phyloP scores from a whole-genome alignment of 441 rosid genomes.

The Flueggea neowawraea region DNA sequence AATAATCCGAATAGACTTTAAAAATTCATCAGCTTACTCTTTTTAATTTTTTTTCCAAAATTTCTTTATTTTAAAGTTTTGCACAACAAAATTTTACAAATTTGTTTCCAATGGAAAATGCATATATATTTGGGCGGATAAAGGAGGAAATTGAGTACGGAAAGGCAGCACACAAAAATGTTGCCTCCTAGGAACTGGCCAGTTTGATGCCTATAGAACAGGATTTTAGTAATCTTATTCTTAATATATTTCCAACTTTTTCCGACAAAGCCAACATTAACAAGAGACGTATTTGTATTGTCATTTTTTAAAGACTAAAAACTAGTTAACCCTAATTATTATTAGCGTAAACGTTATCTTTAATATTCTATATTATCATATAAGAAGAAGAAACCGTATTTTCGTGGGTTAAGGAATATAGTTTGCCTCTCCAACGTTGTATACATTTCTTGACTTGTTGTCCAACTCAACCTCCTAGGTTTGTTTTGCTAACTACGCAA shows the following conservation, averaged over 20 bases:
- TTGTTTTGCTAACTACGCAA: background rate
- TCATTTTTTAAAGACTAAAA: background rate
- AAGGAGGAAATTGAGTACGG: background rate
- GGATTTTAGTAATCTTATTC: background rate
- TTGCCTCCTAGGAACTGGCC: slow-evolving; percentile 5
- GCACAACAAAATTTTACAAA: too few relatives aligned
- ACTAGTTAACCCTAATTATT: background rate
- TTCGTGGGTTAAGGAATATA: too few relatives aligned
- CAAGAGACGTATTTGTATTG: background rate
- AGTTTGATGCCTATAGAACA: slow-evolving; percentile 4
- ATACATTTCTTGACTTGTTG: slow-evolving; percentile 5
- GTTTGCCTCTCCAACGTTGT: background rate
- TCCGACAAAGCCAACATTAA: background rate
- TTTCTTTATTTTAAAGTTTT: too few relatives aligned
- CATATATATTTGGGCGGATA: background rate
- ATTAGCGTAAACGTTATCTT: too few relatives aligned
- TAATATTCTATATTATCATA: too few relatives aligned
- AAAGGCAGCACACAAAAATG: background rate
- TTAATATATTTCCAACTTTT: background rate
- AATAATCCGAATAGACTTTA: too few relatives aligned
- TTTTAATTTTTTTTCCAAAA: too few relatives aligned
- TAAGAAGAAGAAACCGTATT: too few relatives aligned
- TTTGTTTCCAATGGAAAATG: too few relatives aligned
- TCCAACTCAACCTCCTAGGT: background rate
- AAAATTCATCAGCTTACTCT: too few relatives aligned